These are phyloP conservation scores for Pseudogymnoascus sp. DNA, from an alignment of 2,329 filamentous ascomycete genomes.

Conservation along the genomic window DNA sequence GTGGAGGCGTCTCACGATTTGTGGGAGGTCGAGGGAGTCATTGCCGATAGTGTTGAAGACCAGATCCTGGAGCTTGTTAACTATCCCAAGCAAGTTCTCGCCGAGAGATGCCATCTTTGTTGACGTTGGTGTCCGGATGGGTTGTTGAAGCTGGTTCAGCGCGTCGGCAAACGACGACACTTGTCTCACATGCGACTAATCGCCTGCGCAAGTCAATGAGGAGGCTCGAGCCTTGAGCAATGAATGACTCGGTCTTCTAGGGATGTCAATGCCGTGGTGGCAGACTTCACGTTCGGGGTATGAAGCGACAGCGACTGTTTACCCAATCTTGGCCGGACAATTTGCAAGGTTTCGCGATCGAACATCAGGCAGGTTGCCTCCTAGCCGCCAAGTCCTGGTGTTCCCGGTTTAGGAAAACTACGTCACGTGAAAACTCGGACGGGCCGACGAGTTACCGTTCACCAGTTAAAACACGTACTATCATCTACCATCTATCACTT, in stretches of 20 bases:
- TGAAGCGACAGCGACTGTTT: slow-evolving; percentile 5
- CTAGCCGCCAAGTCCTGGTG: slow-evolving; percentile 6
- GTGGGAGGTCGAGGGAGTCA: slow-evolving; percentile 92
- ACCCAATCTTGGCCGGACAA: slow-evolving; percentile 6
- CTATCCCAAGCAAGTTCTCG: slow-evolving; percentile 87
- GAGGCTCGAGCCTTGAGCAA: slow-evolving; percentile 4
- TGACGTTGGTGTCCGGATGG: not conserved
- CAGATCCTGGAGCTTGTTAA: slow-evolving; percentile 97
- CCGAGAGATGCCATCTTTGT: slow-evolving; percentile 78
- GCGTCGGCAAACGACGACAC: slow-evolving; percentile 6
- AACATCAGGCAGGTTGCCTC: slow-evolving; percentile 1
- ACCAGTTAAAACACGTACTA: not conserved
- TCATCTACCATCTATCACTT: not conserved
- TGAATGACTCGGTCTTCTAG: not conserved
- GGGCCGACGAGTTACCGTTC: not conserved
- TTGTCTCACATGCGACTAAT: slow-evolving; percentile 8
- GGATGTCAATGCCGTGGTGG: slow-evolving; percentile 6
- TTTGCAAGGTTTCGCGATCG: slow-evolving; percentile 9
- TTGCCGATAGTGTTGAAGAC: slow-evolving; percentile 99
- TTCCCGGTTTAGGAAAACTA: not conserved
- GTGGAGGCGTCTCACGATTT: slow-evolving; percentile 64
- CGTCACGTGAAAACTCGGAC: not conserved
- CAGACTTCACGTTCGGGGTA: not conserved
- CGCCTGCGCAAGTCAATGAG: not conserved
- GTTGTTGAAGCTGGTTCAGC: slow-evolving; percentile 8